Percentiles rank a stretch among this genome's conserved stretches.
Evolutionary conservation across 2,329 filamentous ascomycete genomes (phyloP).

Genomic region (Dendrostoma leiphaemia): DNA sequence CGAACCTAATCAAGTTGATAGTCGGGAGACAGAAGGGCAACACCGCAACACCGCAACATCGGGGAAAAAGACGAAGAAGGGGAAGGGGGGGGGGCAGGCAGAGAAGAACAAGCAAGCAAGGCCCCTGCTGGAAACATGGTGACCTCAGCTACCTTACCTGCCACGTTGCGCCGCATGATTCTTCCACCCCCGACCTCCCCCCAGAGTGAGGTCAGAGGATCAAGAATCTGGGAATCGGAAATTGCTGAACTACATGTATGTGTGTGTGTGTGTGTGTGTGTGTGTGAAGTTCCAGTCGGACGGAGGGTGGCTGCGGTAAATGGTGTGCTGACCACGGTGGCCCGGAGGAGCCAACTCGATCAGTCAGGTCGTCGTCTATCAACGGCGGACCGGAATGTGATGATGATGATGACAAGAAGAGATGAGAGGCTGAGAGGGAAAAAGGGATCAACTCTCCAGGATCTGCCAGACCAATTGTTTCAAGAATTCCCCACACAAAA

Average conservation of each 20-base stretch:
- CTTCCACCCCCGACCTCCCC: background rate
- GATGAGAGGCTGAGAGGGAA: no score
- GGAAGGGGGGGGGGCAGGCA: no score
- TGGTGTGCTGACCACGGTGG: background rate
- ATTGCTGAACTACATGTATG: no score
- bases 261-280: no score
- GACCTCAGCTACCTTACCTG: background rate
- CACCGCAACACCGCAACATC: no score
- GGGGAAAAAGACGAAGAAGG: no score
- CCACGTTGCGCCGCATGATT: background rate
- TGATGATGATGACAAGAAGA: background rate
- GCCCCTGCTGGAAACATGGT: background rate
- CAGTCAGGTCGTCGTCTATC: background rate
- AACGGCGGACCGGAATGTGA: background rate
- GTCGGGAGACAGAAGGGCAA: background rate
- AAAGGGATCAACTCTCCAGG: background rate
- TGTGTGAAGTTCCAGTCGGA: background rate
- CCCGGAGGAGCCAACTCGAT: background rate
- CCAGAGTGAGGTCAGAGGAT: no score
- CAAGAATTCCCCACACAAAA: no score
- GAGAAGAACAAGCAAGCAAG: no score
- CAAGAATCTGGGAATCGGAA: no score
- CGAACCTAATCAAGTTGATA: background rate
- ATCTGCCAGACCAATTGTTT: no score
- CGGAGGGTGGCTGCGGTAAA: background rate